These are phyloP conservation scores for Exophiala sideris DNA, from an alignment of 2,329 filamentous ascomycete genomes.

Conservation along the genomic window DNA sequence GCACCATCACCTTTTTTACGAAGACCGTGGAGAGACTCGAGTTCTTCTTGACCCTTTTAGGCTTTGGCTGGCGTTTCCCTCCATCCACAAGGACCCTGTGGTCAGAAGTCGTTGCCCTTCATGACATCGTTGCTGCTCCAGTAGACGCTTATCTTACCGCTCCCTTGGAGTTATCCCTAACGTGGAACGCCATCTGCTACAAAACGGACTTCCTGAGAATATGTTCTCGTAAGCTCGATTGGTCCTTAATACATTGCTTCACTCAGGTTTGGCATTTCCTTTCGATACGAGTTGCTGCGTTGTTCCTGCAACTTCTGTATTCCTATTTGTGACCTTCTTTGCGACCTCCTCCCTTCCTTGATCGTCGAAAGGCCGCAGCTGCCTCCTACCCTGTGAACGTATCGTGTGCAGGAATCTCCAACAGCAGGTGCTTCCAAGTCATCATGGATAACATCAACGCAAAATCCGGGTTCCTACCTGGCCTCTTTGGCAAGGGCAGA, in stretches of 20 bases:
- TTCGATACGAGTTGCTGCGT: background rate
- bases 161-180: too few species aligned
- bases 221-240: background rate
- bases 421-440: background rate
- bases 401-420: background rate
- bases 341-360: background rate
- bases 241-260: background rate
- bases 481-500: conserved; percentile 18
- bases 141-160: too few species aligned
- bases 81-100: too few species aligned
- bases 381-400: background rate
- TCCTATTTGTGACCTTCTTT: background rate
- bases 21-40: too few species aligned
- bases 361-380: background rate
- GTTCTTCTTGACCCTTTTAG: too few species aligned
- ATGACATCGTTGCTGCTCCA: too few species aligned
- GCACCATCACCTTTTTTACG: background rate
- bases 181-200: too few species aligned
- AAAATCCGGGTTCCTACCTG: conserved; percentile 23
- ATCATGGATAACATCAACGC: conserved; percentile 26
- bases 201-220: too few species aligned
- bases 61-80: too few species aligned
- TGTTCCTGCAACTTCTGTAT: background rate
- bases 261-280: background rate
- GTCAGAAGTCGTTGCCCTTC: too few species aligned